phyloP scores from a whole-genome alignment of 2,329 filamentous ascomycete species.

The Colletotrichum liaoningense region DNA sequence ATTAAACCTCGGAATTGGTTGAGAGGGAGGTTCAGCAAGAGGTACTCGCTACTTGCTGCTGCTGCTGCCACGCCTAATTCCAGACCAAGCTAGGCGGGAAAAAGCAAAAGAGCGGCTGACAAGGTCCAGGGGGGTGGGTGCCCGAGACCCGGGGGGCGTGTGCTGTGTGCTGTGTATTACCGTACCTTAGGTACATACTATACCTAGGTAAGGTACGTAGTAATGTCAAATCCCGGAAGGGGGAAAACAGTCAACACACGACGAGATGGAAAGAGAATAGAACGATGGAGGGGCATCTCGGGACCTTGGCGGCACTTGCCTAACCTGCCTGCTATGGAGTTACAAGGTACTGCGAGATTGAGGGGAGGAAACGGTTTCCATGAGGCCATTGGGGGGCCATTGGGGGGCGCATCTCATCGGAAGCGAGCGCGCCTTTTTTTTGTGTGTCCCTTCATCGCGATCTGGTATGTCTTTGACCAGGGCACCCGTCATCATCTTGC shows the following conservation, averaged over 20 bases:
- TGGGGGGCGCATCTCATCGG: constrained; percentile 1
- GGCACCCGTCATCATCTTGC: constrained; percentile 15
- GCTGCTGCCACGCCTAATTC: not conserved
- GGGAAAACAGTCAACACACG: not conserved
- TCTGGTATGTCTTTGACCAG: not conserved
- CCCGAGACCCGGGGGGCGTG: too few species aligned
- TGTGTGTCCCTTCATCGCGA: not conserved
- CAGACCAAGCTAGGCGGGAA: not conserved
- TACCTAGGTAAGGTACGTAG: too few species aligned
- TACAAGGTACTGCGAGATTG: too few species aligned
- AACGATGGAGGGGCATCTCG: constrained; percentile 27
- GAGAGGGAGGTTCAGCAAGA: not conserved
- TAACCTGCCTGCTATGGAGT: constrained; percentile 1
- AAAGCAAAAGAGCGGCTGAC: not conserved
- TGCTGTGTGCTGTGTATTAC: not conserved
- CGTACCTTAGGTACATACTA: too few species aligned
- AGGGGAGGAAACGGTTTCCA: not conserved
- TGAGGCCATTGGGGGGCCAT: constrained; percentile 5
- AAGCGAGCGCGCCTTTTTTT: constrained; percentile 16
- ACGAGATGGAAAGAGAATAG: constrained; percentile 29
- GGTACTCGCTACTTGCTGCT: not conserved
- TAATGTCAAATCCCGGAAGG: constrained; percentile 20
- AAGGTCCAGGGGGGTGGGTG: constrained; percentile 9
- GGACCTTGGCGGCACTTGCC: constrained; percentile 21
- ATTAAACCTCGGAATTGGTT: not conserved